phyloP scores from a whole-genome alignment of 169 alveolate genomes.

The Haemoproteus tartakovskyi region DNA sequence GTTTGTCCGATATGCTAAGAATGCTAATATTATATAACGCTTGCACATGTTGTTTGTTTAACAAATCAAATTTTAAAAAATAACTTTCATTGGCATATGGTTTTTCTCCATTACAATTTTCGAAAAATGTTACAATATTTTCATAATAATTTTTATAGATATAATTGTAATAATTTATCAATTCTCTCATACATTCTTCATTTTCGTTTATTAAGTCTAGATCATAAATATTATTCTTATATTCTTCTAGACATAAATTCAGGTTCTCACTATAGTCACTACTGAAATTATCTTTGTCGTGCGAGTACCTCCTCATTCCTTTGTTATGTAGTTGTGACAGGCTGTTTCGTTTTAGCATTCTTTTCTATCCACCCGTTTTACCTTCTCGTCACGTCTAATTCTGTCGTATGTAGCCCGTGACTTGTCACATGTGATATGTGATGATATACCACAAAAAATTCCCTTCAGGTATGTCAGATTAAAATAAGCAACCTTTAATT shows the following conservation, averaged over 20 bases:
- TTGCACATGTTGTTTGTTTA: conserved; percentile 53
- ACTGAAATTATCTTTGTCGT: conserved; percentile 28
- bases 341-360: conserved; percentile 66
- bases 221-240: conserved; percentile 61
- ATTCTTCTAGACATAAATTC: conserved; percentile 55
- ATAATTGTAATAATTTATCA: conserved; percentile 62
- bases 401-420: background rate
- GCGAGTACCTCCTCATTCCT: conserved; percentile 63
- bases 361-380: conserved; percentile 14
- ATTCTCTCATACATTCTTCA: conserved; percentile 66
- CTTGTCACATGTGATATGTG: background rate
- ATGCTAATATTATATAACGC: conserved; percentile 60
- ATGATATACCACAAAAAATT: conserved; percentile 3
- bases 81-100: conserved; percentile 53
- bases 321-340: conserved; percentile 47
- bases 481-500: background rate
- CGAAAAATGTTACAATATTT: conserved; percentile 51
- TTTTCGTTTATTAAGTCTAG: conserved; percentile 64
- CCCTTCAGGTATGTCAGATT: background rate
- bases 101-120: conserved; percentile 28
- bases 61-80: conserved; percentile 36
- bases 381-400: background rate
- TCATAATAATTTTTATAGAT: conserved; percentile 58
- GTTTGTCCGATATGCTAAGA: conserved; percentile 59
- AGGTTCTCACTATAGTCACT: conserved; percentile 51